Conservation (phyloP, 2,329 filamentous ascomycete species). For the Sclerotinia minor region DNA sequence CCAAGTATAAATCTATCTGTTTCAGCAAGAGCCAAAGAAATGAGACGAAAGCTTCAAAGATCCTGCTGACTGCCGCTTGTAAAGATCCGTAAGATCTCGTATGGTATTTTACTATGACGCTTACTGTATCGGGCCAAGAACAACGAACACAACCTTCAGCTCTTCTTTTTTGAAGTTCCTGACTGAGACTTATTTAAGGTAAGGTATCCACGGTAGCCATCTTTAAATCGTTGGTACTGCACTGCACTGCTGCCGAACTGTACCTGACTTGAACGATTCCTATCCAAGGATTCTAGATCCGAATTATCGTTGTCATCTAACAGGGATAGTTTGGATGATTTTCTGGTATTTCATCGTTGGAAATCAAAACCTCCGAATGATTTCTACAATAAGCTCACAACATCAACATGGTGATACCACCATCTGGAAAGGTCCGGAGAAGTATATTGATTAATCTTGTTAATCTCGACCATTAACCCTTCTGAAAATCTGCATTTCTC, state of each 20-base stretch:
- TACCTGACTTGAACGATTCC: constrained; percentile 24
- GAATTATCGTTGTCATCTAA: constrained; percentile 15
- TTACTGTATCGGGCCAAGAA: constrained; percentile 24
- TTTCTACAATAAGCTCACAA: neutral
- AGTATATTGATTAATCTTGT: neutral
- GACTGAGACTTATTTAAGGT: constrained; percentile 6
- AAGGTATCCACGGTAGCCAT: neutral
- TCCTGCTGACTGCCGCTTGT: constrained; percentile 6
- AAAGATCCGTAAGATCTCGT: constrained; percentile 16
- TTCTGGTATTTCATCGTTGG: neutral
- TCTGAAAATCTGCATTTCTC: constrained; percentile 1
- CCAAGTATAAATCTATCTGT: neutral
- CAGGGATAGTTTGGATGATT: constrained; percentile 19
- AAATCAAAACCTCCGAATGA: neutral
- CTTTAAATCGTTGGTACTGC: constrained; percentile 1
- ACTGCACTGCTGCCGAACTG: constrained; percentile 23
- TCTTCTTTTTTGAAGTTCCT: neutral
- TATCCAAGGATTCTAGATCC: constrained; percentile 24
- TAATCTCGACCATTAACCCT: neutral
- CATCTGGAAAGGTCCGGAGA: neutral
- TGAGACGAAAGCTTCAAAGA: neutral
- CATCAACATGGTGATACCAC: neutral
- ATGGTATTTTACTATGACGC: constrained; percentile 14
- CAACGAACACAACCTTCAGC: constrained; percentile 22
- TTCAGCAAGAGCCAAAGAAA: constrained; percentile 9